Conservation (phyloP, 371 early-diverging fungal species). For the Mortierella sp. region DNA sequence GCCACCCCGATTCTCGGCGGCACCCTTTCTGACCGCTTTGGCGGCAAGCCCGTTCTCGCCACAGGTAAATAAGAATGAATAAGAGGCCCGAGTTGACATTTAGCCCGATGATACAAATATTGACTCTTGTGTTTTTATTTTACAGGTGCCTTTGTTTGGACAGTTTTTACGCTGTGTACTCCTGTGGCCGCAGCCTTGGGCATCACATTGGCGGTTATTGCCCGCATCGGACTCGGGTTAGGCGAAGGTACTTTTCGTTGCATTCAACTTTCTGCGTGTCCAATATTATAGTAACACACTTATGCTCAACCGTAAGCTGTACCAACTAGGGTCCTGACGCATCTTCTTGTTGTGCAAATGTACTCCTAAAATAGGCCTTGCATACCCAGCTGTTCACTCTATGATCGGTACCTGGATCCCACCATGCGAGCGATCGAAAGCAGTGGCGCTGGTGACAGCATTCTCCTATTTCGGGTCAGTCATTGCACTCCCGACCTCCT, state of each 20-base stretch:
- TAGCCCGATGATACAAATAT: too few species aligned
- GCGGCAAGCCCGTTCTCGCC: constrained; percentile 54
- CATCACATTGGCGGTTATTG: constrained; percentile 34
- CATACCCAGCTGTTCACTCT: constrained; percentile 56
- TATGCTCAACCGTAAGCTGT: too few species aligned
- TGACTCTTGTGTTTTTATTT: neutral
- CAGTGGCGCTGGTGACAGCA: constrained; percentile 53
- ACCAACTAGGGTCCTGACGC: neutral
- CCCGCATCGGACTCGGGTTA: constrained; percentile 52
- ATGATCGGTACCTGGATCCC: constrained; percentile 57
- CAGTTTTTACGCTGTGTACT: constrained; percentile 50
- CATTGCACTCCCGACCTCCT: constrained; percentile 56
- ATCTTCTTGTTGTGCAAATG: neutral
- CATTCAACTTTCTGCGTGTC: too few species aligned
- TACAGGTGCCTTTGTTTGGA: constrained; percentile 51
- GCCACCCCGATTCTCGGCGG: constrained; percentile 56
- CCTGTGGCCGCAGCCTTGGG: constrained; percentile 39
- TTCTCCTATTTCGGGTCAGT: constrained; percentile 50
- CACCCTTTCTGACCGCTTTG: constrained; percentile 57
- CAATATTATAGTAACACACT: too few species aligned
- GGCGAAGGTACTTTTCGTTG: constrained; percentile 41
- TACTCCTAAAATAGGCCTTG: constrained; percentile 28
- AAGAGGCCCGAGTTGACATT: too few species aligned
- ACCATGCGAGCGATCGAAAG: constrained; percentile 49
- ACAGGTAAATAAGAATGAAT: constrained; percentile 27